These are phyloP conservation scores for Brasilioporus rufonigricans DNA, from an alignment of 768 basidiomycete species.

Conservation along the genomic window DNA sequence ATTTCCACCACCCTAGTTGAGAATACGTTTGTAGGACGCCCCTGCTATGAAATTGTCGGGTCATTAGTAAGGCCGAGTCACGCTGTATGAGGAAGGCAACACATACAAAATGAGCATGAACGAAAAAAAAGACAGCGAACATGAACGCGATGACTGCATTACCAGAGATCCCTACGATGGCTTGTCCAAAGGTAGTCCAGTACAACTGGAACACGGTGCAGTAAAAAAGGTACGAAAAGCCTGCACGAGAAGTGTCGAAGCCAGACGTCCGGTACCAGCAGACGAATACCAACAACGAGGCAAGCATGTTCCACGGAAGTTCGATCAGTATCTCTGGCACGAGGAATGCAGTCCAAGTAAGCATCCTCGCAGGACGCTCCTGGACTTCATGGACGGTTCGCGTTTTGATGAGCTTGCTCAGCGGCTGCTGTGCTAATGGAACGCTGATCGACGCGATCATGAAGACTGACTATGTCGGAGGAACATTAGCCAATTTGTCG, in stretches of 20 bases:
- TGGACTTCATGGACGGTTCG: not conserved
- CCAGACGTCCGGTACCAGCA: conserved; percentile 53
- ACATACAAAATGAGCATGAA: conserved; percentile 45
- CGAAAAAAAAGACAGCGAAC: conserved; percentile 37
- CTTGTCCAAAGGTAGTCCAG: conserved; percentile 41
- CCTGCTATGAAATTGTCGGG: conserved; percentile 29
- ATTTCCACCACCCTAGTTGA: conserved; percentile 34
- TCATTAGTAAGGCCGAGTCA: not conserved
- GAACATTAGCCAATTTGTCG: not conserved
- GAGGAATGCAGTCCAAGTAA: conserved; percentile 59
- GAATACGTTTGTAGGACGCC: conserved; percentile 48
- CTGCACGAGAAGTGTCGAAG: conserved; percentile 35
- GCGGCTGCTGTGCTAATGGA: not conserved
- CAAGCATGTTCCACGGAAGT: conserved; percentile 42
- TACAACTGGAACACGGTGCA: conserved; percentile 42
- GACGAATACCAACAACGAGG: conserved; percentile 40
- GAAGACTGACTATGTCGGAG: not conserved
- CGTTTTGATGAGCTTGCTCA: not conserved
- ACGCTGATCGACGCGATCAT: not conserved
- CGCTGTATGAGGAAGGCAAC: not conserved
- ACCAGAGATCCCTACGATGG: conserved; percentile 42
- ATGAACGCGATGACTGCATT: conserved; percentile 40
- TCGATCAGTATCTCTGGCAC: conserved; percentile 50
- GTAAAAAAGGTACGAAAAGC: conserved; percentile 39
- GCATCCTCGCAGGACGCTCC: conserved; percentile 26